Conservation (phyloP, 2,329 filamentous ascomycete genomes). For the Tympanopsis confertula region DNA sequence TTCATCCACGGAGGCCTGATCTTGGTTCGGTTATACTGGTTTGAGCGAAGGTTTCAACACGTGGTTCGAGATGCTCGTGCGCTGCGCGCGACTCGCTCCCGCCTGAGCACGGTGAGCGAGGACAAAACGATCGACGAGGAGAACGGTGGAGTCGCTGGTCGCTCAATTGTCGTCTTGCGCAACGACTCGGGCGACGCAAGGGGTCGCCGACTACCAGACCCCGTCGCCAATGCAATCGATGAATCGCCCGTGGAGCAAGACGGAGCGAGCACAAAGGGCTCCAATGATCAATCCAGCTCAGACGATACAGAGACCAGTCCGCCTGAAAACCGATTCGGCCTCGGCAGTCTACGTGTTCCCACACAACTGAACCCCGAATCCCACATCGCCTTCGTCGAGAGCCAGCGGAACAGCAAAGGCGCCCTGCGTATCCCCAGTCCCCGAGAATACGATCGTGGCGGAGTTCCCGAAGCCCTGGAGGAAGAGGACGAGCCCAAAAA, state of each 20-base stretch:
- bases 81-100: slow-evolving; percentile 41
- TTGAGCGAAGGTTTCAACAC: slow-evolving; percentile 87
- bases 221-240: too few relatives aligned
- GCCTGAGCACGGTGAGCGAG: slow-evolving; percentile 17
- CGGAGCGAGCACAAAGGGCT: not conserved
- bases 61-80: slow-evolving; percentile 63
- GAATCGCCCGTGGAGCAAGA: not conserved
- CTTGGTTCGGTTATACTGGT: slow-evolving; percentile 91
- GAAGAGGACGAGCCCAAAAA: slow-evolving; percentile 15
- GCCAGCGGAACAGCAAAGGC: slow-evolving; percentile 64
- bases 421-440: slow-evolving; percentile 84
- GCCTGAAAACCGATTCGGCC: slow-evolving; percentile 17
- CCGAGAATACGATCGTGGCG: slow-evolving; percentile 75
- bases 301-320: not conserved
- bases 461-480: slow-evolving; percentile 47
- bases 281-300: not conserved
- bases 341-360: not conserved
- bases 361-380: slow-evolving; percentile 49
- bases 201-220: too few relatives aligned
- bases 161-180: not conserved
- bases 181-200: not conserved
- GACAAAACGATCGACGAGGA: slow-evolving; percentile 46
- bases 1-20: slow-evolving; percentile 78
- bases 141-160: not conserved
- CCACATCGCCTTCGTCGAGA: slow-evolving; percentile 79